phyloP scores from a whole-genome alignment of 2,329 filamentous ascomycete species.

The Aureobasidium mangrovei region DNA sequence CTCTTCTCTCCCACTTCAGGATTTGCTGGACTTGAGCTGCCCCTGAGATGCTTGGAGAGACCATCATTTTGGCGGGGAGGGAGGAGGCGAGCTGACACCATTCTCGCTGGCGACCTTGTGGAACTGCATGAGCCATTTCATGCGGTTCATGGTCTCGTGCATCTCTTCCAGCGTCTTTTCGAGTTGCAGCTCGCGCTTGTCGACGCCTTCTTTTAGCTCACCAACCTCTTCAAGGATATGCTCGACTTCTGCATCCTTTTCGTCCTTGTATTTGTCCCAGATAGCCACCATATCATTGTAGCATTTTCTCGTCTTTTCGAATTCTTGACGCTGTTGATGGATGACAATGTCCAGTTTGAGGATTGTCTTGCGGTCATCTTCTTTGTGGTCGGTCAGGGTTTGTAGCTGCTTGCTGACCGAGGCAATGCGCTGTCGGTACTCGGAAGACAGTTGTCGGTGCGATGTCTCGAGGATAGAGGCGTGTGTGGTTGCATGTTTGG shows the following conservation, averaged over 20 bases:
- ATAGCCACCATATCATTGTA: slow-evolving; percentile 52
- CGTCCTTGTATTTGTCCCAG: slow-evolving; percentile 56
- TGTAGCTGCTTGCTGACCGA: slow-evolving; percentile 41
- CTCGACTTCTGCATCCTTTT: slow-evolving; percentile 53
- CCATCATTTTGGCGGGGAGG: not conserved
- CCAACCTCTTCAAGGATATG: slow-evolving; percentile 51
- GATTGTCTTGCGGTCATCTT: slow-evolving; percentile 51
- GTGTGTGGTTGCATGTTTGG: slow-evolving; percentile 48
- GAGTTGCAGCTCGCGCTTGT: slow-evolving; percentile 53
- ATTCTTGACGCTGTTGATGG: slow-evolving; percentile 64
- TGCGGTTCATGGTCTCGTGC: slow-evolving; percentile 53
- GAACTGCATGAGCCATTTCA: slow-evolving; percentile 64
- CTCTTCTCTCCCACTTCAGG: not conserved
- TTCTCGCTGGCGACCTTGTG: slow-evolving; percentile 36
- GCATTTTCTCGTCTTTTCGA: slow-evolving; percentile 50
- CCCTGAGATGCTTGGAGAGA: not conserved
- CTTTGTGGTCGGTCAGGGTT: slow-evolving; percentile 47
- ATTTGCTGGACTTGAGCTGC: not conserved
- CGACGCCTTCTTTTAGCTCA: slow-evolving; percentile 48
- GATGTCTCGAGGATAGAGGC: slow-evolving; percentile 61
- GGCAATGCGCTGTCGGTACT: slow-evolving; percentile 46
- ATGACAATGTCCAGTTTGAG: slow-evolving; percentile 57
- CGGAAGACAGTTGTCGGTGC: slow-evolving; percentile 60
- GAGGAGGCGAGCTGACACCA: slow-evolving; percentile 7
- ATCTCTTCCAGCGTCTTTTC: slow-evolving; percentile 50